A percentile compares a stretch with the other conserved stretches of the same genome.
These are phyloP conservation scores for Fusarium clavum DNA, from an alignment of 2,329 filamentous ascomycete species.

Conservation along the genomic window DNA sequence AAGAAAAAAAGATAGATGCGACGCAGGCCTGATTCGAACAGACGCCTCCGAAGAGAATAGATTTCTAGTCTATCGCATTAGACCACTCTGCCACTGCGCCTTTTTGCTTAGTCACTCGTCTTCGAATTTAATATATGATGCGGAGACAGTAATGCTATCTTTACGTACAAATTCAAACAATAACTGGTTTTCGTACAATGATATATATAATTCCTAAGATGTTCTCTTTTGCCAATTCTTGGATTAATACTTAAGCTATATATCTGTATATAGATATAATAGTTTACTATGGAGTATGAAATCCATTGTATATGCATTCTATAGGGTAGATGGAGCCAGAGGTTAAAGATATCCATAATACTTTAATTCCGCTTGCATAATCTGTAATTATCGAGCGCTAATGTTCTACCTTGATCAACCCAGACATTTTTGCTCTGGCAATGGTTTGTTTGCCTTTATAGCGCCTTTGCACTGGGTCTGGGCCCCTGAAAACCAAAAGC, in stretches of 20 bases:
- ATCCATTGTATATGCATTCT: fast-evolving
- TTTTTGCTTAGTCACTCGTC: background rate
- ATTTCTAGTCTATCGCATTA: conserved; percentile 36
- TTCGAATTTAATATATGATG: fast-evolving
- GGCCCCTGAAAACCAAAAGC: background rate
- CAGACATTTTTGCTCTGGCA: conserved; percentile 3
- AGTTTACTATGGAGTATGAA: background rate
- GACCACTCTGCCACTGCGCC: conserved; percentile 34
- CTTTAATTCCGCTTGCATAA: background rate
- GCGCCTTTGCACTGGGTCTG: background rate
- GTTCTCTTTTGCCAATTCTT: too few species aligned
- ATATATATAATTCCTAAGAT: background rate
- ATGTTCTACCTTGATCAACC: background rate
- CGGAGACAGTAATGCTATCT: background rate
- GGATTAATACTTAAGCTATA: background rate
- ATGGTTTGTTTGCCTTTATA: background rate
- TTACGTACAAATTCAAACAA: background rate
- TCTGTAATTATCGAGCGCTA: background rate
- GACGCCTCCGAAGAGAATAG: conserved; percentile 32
- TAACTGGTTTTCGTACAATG: background rate
- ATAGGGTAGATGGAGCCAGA: background rate
- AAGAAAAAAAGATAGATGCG: conserved; percentile 34
- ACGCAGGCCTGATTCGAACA: conserved; percentile 33
- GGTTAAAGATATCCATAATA: background rate
- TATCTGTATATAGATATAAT: background rate